Conservation (phyloP, 768 basidiomycete genomes). For the Collybiopsis confluens region DNA sequence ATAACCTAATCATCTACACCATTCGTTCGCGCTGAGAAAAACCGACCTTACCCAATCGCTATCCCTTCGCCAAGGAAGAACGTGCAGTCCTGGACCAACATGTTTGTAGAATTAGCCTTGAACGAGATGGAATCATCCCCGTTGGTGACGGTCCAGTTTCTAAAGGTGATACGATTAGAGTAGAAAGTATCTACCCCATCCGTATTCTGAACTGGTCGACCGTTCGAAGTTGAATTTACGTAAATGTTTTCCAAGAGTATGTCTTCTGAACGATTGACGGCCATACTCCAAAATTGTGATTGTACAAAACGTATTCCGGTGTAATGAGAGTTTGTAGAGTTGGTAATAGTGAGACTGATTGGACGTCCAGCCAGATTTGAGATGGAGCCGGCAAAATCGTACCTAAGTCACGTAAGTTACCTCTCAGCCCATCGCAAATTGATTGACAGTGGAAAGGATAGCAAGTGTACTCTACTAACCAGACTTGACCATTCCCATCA, state of each 20-base stretch:
- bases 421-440: too few species aligned
- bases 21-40: too few species aligned
- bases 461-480: conserved; percentile 17
- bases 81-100: conserved; percentile 31
- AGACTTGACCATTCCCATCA: conserved; percentile 37
- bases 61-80: conserved; percentile 34
- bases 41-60: conserved; percentile 29
- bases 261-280: conserved; percentile 29
- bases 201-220: conserved; percentile 29
- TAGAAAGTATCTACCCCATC: conserved; percentile 34
- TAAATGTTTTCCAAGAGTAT: conserved; percentile 34
- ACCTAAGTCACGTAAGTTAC: conserved; percentile 23
- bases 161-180: conserved; percentile 32
- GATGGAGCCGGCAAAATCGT: conserved; percentile 30
- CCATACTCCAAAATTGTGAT: conserved; percentile 40
- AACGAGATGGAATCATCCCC: conserved; percentile 36
- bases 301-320: conserved; percentile 35
- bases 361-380: conserved; percentile 34
- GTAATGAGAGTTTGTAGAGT: conserved; percentile 30
- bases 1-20: too few species aligned
- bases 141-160: conserved; percentile 32
- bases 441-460: too few species aligned
- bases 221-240: conserved; percentile 33
- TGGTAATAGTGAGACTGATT: conserved; percentile 30
- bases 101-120: conserved; percentile 38